These are phyloP conservation scores for Paramecium pentaurelia DNA, from an alignment of 73 alveolate genomes.

Conservation along the genomic window DNA sequence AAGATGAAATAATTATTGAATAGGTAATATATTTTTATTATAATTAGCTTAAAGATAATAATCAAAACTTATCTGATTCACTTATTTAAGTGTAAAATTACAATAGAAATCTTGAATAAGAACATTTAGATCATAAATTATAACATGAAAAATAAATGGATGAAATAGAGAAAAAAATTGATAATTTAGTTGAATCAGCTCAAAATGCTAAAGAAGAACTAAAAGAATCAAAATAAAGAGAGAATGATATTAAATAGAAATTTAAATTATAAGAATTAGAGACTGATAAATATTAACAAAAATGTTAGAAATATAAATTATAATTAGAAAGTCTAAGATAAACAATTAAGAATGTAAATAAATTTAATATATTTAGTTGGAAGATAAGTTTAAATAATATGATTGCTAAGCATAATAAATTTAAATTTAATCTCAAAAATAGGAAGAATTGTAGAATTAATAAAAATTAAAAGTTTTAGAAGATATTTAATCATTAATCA, in stretches of 20 bases:
- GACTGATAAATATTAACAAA: neutral
- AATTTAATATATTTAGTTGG: neutral
- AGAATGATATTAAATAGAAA: neutral
- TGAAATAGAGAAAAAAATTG: constrained; percentile 25
- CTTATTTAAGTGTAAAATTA: neutral
- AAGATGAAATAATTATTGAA: neutral
- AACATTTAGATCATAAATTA: neutral
- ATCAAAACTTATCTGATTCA: neutral
- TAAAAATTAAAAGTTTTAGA: constrained; percentile 38
- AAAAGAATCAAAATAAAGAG: constrained; percentile 21
- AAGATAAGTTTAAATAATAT: neutral
- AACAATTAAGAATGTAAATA: neutral
- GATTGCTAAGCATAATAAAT: neutral
- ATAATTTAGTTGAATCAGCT: neutral
- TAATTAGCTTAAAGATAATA: neutral
- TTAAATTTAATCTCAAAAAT: neutral
- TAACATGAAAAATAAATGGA: constrained; percentile 26
- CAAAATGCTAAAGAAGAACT: neutral
- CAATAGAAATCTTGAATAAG: neutral
- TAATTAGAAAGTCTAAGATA: neutral
- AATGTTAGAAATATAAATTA: neutral
- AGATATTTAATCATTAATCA: constrained; percentile 21
- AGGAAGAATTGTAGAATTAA: neutral
- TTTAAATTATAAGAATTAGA: neutral
- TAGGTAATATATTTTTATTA: neutral